These are phyloP conservation scores for Aspergillus sclerotioniger DNA, from an alignment of 495 filamentous ascomycete genomes.

Conservation along the genomic window DNA sequence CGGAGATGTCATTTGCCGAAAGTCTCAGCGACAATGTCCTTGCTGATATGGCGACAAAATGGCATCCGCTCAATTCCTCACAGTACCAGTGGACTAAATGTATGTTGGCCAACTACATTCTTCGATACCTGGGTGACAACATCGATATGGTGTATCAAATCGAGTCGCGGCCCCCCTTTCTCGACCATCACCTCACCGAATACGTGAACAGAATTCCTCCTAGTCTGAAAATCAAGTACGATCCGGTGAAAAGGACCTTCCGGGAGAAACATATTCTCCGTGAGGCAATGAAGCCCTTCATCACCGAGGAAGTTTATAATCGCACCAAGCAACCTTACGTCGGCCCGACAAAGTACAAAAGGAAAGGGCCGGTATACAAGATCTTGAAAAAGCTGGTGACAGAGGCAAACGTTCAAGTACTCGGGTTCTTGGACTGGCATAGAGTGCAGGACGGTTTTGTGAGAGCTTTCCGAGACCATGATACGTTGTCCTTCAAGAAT, in stretches of 20 bases:
- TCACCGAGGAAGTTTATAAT: slow-evolving; percentile 50
- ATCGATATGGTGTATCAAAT: slow-evolving; percentile 51
- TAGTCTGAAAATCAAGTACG: slow-evolving; percentile 43
- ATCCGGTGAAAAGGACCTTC: slow-evolving; percentile 24
- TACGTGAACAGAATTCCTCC: slow-evolving; percentile 48
- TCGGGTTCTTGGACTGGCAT: slow-evolving; percentile 38
- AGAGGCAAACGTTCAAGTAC: slow-evolving; percentile 34
- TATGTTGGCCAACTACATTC: slow-evolving; percentile 40
- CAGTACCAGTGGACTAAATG: slow-evolving; percentile 43
- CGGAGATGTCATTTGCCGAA: slow-evolving; percentile 18
- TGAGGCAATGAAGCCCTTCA: slow-evolving; percentile 46
- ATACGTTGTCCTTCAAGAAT: slow-evolving; percentile 10
- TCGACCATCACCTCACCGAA: slow-evolving; percentile 51
- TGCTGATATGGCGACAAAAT: slow-evolving; percentile 33
- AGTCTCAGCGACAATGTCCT: slow-evolving; percentile 24
- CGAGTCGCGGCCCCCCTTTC: slow-evolving; percentile 48
- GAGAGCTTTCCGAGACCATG: slow-evolving; percentile 30
- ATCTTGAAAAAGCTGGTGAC: slow-evolving; percentile 33
- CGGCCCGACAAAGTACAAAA: slow-evolving; percentile 30
- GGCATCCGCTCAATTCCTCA: slow-evolving; percentile 52
- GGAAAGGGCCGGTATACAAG: slow-evolving; percentile 37
- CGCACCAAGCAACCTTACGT: slow-evolving; percentile 45
- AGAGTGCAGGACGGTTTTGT: slow-evolving; percentile 20
- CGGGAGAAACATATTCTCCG: slow-evolving; percentile 51
- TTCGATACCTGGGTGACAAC: slow-evolving; percentile 47